Conservation (phyloP, 208 protist species). For the Borovskyia barvae region DNA sequence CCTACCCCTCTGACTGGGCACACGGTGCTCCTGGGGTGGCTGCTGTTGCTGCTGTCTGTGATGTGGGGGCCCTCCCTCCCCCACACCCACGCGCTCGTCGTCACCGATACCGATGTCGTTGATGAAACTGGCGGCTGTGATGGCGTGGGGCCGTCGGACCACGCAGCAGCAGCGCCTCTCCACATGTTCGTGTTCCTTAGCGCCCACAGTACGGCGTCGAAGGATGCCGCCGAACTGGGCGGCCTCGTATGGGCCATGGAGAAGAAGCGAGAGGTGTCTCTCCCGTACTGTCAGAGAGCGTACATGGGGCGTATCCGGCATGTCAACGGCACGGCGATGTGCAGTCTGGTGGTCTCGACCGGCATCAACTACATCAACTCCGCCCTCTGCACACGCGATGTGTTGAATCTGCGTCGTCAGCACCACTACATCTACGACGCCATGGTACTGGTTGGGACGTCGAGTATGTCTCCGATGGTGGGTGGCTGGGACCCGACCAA, state of each 20-base stretch:
- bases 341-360: conserved; percentile 42
- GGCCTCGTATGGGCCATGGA: conserved; percentile 34
- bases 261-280: conserved; percentile 16
- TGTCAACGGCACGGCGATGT: conserved; percentile 28
- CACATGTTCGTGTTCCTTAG: conserved; percentile 44
- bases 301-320: conserved; percentile 39
- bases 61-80: conserved; percentile 4
- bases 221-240: conserved; percentile 40
- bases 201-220: conserved; percentile 37
- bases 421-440: conserved; percentile 19
- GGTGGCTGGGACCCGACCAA: conserved; percentile 57
- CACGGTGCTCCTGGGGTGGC: background rate
- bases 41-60: conserved; percentile 24
- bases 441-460: conserved; percentile 61
- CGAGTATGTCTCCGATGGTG: conserved; percentile 55
- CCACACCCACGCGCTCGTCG: conserved; percentile 1
- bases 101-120: background rate
- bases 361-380: conserved; percentile 53
- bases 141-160: background rate
- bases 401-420: conserved; percentile 27
- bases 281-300: conserved; percentile 43
- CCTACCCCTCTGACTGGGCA: too few species aligned
- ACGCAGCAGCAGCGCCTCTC: too few species aligned
- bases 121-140: background rate
- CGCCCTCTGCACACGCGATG: conserved; percentile 36